Percentiles rank a stretch among this genome's conserved stretches.
These are phyloP conservation scores for Pleurotus eryngii DNA, from an alignment of 768 basidiomycete species.

Conservation along the genomic window DNA sequence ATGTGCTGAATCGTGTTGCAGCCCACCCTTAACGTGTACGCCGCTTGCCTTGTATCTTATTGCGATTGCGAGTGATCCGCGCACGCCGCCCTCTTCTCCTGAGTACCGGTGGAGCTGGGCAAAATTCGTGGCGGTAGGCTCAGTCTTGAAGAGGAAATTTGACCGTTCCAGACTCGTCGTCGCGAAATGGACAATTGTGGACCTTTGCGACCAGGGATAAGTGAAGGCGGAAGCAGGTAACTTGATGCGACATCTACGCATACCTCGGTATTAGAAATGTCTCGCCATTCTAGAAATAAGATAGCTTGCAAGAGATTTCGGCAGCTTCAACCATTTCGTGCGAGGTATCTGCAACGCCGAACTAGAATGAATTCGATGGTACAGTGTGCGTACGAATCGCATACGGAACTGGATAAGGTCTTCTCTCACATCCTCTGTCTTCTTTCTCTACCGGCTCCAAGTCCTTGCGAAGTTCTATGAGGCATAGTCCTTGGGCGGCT, in stretches of 20 bases:
- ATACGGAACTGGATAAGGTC: not conserved
- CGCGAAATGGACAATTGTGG: slow-evolving; percentile 15
- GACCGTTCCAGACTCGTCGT: slow-evolving; percentile 37
- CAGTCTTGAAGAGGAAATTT: slow-evolving; percentile 36
- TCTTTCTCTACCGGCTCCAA: not conserved
- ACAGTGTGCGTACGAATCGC: not conserved
- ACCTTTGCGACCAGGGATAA: slow-evolving; percentile 14
- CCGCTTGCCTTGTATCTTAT: slow-evolving; percentile 42
- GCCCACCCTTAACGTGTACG: slow-evolving; percentile 46
- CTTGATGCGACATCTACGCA: not conserved
- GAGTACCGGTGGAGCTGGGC: slow-evolving; percentile 49
- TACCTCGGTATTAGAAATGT: not conserved
- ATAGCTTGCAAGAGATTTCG: not conserved
- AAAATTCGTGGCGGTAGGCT: slow-evolving; percentile 33
- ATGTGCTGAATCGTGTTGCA: slow-evolving; percentile 31
- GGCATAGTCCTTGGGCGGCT: not conserved
- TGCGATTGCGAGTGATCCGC: slow-evolving; percentile 53
- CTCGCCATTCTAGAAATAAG: not conserved
- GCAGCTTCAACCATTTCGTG: not conserved
- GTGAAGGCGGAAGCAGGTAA: not conserved
- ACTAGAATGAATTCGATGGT: not conserved
- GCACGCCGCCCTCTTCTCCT: slow-evolving; percentile 40
- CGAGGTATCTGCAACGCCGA: not conserved
- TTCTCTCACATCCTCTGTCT: not conserved
- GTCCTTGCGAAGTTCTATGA: no score